Conservation (phyloP, 345 rosid genomes). For the Adansonia digitata region DNA sequence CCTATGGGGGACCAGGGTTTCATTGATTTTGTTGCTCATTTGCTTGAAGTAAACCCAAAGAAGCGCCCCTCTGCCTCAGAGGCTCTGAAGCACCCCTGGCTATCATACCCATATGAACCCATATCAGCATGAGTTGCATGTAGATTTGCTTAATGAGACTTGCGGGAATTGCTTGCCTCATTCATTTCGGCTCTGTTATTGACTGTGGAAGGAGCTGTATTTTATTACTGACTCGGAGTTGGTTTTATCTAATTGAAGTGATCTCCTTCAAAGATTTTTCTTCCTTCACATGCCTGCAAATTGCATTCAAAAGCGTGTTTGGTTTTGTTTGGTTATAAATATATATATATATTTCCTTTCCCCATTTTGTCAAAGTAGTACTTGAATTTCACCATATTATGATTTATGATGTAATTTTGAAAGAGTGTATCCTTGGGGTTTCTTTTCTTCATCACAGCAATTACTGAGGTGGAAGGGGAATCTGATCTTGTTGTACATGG, state of each 20-base stretch:
- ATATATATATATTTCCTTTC: neutral
- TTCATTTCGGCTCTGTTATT: neutral
- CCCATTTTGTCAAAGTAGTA: neutral
- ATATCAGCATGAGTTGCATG: conserved; percentile 60
- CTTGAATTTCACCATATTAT: neutral
- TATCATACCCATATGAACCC: conserved; percentile 82
- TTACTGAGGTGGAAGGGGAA: neutral
- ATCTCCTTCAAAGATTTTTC: conserved; percentile 6
- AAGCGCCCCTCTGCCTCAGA: conserved; percentile 86
- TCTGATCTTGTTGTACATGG: neutral
- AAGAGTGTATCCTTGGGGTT: neutral
- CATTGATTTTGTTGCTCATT: conserved; percentile 75
- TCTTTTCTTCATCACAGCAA: neutral
- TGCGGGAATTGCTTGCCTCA: conserved; percentile 2
- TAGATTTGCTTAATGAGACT: conserved; percentile 10
- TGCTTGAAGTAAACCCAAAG: conserved; percentile 87
- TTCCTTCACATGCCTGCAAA: conserved; percentile 20
- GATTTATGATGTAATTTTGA: too few species aligned
- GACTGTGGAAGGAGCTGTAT: conserved; percentile 24
- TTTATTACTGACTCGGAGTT: conserved; percentile 16
- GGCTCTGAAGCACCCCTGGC: conserved; percentile 95
- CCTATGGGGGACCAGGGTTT: conserved; percentile 99
- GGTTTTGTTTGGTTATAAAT: conserved; percentile 18
- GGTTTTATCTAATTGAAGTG: neutral
- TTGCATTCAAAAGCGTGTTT: conserved; percentile 25